phyloP scores from a whole-genome alignment of 352 stramenopile species.

The Globisporangium nunn region DNA sequence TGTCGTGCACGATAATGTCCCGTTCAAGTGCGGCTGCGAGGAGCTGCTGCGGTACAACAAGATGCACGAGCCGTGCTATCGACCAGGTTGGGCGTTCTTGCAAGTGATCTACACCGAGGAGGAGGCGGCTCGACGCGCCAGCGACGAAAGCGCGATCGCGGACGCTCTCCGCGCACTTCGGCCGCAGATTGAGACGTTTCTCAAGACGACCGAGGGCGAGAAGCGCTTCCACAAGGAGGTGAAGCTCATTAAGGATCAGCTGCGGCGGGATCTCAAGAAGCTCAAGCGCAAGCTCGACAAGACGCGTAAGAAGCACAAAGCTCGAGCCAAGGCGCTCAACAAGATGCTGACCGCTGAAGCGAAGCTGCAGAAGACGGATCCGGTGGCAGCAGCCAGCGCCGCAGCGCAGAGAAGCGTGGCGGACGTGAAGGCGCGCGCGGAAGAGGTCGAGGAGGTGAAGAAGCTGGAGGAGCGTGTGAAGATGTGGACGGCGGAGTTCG shows the following conservation, averaged over 20 bases:
- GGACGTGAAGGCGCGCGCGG: slow-evolving; percentile 30
- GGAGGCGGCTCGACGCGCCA: slow-evolving; percentile 35
- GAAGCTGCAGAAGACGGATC: slow-evolving; percentile 13
- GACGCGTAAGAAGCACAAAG: slow-evolving; percentile 21
- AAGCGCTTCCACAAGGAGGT: slow-evolving; percentile 66
- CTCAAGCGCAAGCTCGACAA: slow-evolving; percentile 34
- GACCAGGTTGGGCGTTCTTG: slow-evolving; percentile 49
- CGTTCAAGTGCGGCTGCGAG: slow-evolving; percentile 71
- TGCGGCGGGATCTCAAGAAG: slow-evolving; percentile 19
- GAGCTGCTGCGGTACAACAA: slow-evolving; percentile 58
- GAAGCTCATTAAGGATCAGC: background rate
- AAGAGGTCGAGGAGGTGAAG: slow-evolving; percentile 28
- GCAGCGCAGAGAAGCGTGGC: slow-evolving; percentile 17
- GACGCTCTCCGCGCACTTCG: slow-evolving; percentile 41
- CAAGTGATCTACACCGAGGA: slow-evolving; percentile 56
- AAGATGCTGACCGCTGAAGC: slow-evolving; percentile 18
- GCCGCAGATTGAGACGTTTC: slow-evolving; percentile 50
- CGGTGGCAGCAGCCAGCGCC: slow-evolving; percentile 1
- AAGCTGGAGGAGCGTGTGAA: slow-evolving; percentile 31
- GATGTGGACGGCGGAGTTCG: slow-evolving; percentile 33
- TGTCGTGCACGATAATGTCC: slow-evolving; percentile 42
- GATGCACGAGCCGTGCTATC: slow-evolving; percentile 59
- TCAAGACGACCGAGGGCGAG: slow-evolving; percentile 45
- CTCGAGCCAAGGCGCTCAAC: slow-evolving; percentile 12
- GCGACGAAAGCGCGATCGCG: slow-evolving; percentile 38